Percentiles rank a stretch among this genome's conserved stretches.
Conservation (phyloP, 192 early-diverging fungal genomes). For the Entomortierella beljakovae region DNA sequence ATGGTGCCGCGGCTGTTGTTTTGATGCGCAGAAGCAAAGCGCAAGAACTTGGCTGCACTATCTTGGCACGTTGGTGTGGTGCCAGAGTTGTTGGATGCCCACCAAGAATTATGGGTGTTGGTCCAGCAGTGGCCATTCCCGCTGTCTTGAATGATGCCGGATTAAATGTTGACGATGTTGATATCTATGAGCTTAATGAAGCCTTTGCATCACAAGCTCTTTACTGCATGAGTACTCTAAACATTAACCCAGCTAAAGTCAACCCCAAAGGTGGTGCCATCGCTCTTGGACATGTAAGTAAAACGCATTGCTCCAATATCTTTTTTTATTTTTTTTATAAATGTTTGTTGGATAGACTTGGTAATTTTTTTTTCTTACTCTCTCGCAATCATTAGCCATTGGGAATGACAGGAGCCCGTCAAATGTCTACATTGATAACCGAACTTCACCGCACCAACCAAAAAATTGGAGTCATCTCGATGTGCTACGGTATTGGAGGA, state of each 20-base stretch:
- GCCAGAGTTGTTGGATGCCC: conserved; percentile 91
- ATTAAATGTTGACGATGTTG: conserved; percentile 79
- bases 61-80: conserved; percentile 86
- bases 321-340: background rate
- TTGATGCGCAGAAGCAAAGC: conserved; percentile 92
- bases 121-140: conserved; percentile 94
- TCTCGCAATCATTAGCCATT: too few species aligned
- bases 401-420: conserved; percentile 92
- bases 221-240: conserved; percentile 88
- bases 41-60: conserved; percentile 81
- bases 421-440: conserved; percentile 91
- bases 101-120: conserved; percentile 96
- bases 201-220: conserved; percentile 96
- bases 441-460: conserved; percentile 88
- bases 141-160: conserved; percentile 84
- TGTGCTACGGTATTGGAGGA: conserved; percentile 92
- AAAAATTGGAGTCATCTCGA: conserved; percentile 86
- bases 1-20: conserved; percentile 94
- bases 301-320: background rate
- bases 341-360: background rate
- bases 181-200: conserved; percentile 93
- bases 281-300: conserved; percentile 84
- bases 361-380: background rate
- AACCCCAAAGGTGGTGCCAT: conserved; percentile 99
- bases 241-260: conserved; percentile 85